These are phyloP conservation scores for Helichrysum umbraculigerum DNA, from an alignment of 129 eudicot species.

Conservation along the genomic window DNA sequence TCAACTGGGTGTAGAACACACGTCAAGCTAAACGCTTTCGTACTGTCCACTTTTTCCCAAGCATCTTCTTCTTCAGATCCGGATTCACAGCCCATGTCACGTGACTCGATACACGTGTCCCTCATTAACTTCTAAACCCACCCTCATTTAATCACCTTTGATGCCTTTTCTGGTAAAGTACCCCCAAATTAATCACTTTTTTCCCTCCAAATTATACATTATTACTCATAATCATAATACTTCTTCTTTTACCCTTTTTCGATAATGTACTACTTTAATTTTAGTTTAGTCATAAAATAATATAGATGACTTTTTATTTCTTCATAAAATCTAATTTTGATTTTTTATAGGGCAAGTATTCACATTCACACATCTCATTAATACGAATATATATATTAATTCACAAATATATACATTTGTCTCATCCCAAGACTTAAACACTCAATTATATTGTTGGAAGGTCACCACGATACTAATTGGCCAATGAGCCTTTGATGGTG, in stretches of 20 bases:
- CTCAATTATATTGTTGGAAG: too few relatives aligned
- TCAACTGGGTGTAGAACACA: not conserved
- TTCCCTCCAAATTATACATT: not conserved
- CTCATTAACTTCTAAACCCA: conserved; percentile 10
- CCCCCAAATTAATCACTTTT: not conserved
- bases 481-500: too few relatives aligned
- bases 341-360: too few relatives aligned
- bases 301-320: not conserved
- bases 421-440: too few relatives aligned
- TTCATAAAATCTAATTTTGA: too few relatives aligned
- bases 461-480: too few relatives aligned
- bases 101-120: conserved; percentile 9
- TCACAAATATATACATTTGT: too few relatives aligned
- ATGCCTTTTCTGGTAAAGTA: not conserved
- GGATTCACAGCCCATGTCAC: not conserved
- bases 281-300: too few relatives aligned
- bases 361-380: too few relatives aligned
- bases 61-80: not conserved
- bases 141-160: not conserved
- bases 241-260: not conserved
- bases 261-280: not conserved
- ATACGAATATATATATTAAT: too few relatives aligned
- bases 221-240: not conserved
- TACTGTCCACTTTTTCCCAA: not conserved
- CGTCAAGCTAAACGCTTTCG: conserved; percentile 18